A percentile compares a stretch with the other conserved stretches of the same genome.
Conservation (phyloP, 768 basidiomycete genomes). For the Baorangia bicolor region DNA sequence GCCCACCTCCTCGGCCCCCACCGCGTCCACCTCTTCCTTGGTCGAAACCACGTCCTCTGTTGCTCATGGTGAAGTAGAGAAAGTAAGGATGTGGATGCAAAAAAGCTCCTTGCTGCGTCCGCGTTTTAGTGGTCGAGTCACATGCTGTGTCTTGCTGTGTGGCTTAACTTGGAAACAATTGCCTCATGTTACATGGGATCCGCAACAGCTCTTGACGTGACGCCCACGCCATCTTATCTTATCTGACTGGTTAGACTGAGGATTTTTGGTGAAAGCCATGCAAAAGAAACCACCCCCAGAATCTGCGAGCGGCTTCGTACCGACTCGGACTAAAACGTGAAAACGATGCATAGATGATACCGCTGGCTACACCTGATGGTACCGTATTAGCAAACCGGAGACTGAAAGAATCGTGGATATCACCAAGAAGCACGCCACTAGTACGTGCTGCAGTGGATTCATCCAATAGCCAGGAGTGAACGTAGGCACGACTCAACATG, state of each 20-base stretch:
- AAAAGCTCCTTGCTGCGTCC: neutral
- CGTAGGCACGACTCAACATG: neutral
- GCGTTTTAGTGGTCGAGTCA: conserved; percentile 10
- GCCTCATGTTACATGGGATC: conserved; percentile 6
- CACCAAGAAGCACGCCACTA: neutral
- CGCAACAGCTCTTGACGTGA: neutral
- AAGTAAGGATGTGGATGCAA: neutral
- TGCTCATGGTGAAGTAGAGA: conserved; percentile 29
- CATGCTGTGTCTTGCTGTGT: conserved; percentile 20
- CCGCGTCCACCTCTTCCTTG: conserved; percentile 39
- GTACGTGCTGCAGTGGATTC: neutral
- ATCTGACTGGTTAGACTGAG: conserved; percentile 7
- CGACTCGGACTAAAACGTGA: neutral
- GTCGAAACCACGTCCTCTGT: conserved; percentile 41
- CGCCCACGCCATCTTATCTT: conserved; percentile 22
- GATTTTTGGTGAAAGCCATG: neutral
- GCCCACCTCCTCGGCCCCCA: conserved; percentile 32
- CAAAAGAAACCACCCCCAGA: neutral
- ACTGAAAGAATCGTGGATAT: neutral
- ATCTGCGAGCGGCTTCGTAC: neutral
- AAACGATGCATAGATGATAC: neutral
- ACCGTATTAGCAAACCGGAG: neutral
- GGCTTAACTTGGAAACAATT: conserved; percentile 5
- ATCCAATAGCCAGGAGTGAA: neutral
- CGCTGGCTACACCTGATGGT: neutral